These are phyloP conservation scores for Syzygium jambos DNA, from an alignment of 345 rosid genomes.

Conservation along the genomic window DNA sequence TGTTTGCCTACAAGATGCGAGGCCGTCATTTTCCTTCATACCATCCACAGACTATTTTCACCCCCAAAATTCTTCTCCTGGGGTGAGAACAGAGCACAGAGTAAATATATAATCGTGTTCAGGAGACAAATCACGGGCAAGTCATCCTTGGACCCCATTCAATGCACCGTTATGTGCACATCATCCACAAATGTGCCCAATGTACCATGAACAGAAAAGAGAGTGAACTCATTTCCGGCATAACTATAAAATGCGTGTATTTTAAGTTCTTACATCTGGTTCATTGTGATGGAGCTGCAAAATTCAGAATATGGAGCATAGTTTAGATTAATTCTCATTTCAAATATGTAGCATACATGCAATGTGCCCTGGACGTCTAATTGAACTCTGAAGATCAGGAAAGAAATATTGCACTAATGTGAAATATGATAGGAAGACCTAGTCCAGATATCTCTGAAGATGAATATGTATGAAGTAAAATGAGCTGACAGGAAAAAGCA, in stretches of 20 bases:
- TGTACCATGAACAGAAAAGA: neutral
- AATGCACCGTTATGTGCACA: neutral
- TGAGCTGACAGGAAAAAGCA: neutral
- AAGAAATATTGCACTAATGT: neutral
- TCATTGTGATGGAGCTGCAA: conserved; percentile 53
- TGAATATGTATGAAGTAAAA: neutral
- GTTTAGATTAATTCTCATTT: neutral
- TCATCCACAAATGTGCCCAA: neutral
- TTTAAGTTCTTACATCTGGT: conserved; percentile 1
- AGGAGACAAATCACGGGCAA: neutral
- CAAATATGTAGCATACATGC: neutral
- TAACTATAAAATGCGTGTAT: neutral
- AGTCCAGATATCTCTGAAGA: neutral
- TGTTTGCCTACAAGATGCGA: neutral
- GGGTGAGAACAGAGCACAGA: neutral
- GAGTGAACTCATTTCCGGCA: neutral
- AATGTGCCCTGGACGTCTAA: neutral
- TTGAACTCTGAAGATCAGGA: neutral
- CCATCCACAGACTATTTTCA: neutral
- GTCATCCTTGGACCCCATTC: neutral
- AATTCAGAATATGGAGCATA: neutral
- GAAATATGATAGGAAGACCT: neutral
- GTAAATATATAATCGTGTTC: neutral
- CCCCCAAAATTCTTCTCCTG: neutral
- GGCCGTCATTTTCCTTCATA: neutral